Base-by-base conservation (phyloP, 2,329 filamentous ascomycete species). In the Talaromyces sp. region DNA sequence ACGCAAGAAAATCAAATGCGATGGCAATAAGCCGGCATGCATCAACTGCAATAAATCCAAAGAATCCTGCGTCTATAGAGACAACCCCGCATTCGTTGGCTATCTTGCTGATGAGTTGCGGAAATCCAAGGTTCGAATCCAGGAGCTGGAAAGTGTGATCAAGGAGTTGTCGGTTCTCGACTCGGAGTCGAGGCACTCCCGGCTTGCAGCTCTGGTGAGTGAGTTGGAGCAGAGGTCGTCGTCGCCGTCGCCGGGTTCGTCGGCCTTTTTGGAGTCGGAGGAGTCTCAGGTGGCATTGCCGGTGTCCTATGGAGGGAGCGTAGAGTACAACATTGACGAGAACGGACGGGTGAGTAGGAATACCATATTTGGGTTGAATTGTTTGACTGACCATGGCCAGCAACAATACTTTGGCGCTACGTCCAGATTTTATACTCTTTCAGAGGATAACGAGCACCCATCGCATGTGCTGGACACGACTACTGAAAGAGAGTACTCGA, bases 1-100 rank as follows among this genome's bases (percentile, higher is more conserved):
- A n/a, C 60, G 64, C 8, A 63, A 67, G 28, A 70, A 70, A 52
- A 67, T 69, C 46, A 69, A 68, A 58, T 70, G 68, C 40, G 68
- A 70, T 58, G 67, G 67, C 46, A 64, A 63, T 25, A 65, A 59
- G 21, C 67, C 68, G n/a, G 62, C 63, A 21, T 70, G 67, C 54
- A 65, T 64, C 14, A 70, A 69, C 42, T 70, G 68, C 42, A 48
- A 63, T 11, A 65, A 65, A 44, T 57, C 54, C 16, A 66, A 65
- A 16, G 65, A 66, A 31, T 42, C 50, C 3, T 66, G 65, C 58
- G 57, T 54, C 23, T 66, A 66, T 55, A 65, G 63, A 46, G 65
- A 63, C 35, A 66, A 42, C 33, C 25, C 58, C 25, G 54, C 16
- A 28, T 63, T 63, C 48, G 56, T 61, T 31, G 58, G 39, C 23